phyloP scores from a whole-genome alignment of 805 yeast genomes.

The Lachancea cidri region DNA sequence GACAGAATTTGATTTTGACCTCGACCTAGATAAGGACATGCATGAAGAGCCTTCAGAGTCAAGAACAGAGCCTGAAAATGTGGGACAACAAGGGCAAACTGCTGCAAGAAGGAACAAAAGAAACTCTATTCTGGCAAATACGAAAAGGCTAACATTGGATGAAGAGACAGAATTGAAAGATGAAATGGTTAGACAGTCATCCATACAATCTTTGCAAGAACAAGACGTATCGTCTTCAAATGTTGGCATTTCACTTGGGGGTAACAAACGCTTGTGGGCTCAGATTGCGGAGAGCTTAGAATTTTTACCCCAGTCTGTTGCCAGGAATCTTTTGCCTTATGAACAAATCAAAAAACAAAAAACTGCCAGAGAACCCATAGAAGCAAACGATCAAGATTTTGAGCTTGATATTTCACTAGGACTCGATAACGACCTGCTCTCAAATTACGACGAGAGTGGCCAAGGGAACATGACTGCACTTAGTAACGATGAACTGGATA shows the following conservation, averaged over 20 bases:
- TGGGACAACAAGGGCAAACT: conserved; percentile 26
- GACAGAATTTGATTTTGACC: conserved; percentile 49
- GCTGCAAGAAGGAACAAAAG: conserved; percentile 13
- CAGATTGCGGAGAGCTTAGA: conserved; percentile 16
- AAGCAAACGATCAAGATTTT: conserved; percentile 13
- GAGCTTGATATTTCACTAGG: conserved; percentile 24
- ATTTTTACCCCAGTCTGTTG: conserved; percentile 18
- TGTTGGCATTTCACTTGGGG: neutral
- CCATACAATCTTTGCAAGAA: neutral
- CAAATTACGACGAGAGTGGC: conserved; percentile 2
- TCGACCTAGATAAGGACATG: conserved; percentile 40
- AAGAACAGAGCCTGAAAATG: conserved; percentile 28
- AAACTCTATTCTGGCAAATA: conserved; percentile 12
- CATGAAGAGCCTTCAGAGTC: conserved; percentile 25
- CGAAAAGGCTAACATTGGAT: conserved; percentile 16
- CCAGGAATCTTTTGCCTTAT: conserved; percentile 15
- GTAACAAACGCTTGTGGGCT: conserved; percentile 19
- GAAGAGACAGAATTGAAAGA: conserved; percentile 19
- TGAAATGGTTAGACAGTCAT: conserved; percentile 7
- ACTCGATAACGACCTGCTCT: conserved; percentile 16
- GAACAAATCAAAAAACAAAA: conserved; percentile 20
- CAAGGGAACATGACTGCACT: conserved; percentile 1
- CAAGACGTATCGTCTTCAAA: neutral
- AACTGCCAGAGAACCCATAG: conserved; percentile 1
- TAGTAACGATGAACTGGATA: conserved; percentile 5